Base-by-base conservation (phyloP, 1,139 yeast species). In the Blastobotrys ciferrii region DNA sequence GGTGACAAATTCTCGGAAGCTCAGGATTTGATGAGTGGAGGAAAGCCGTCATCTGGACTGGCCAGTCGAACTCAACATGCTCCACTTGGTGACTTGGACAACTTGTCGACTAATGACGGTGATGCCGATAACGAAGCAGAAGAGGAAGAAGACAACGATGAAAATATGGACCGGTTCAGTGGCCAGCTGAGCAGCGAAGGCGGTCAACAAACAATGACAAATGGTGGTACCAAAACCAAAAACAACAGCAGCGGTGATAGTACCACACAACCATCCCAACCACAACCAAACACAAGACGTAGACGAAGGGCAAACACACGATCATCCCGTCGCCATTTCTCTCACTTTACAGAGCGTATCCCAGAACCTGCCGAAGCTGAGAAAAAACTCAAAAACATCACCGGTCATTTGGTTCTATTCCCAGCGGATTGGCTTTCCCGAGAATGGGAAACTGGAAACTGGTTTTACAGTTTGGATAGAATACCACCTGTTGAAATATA, bases 401-500 rank as follows among this genome's bases (percentile, higher is more conserved):
- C 84, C 51, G 99, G 99, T 2, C 86, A 92, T 63, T 70, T 94
- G 60, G 98, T 94, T 3, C 64, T 84, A 23, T 92, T 91, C 73
- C 98, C 98, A 0, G 76, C 87, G 0, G 91, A 88, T 53, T 94
- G 98, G 98, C 75, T 94, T 45, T 73, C 80, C 60, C 78, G 82
- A 53, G 98, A 92, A 66, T 78, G 89, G 44, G 96, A 89, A 49
- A 60, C 65, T 4, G 92, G 87, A 19, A 92, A 94, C 62, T 92
- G 98, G 98, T 89, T 89, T 66, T 91, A 88, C 72, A 87, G 84
- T 58, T 84, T 95, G 47, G 99, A 92, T 64, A 81, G 95, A 63
- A 73, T 92, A 42, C 97, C 98, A 7, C 99, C 99, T 1, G 81
- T 92, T 51, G 98, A 92, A 65, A 92, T 92, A 48, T 92, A 87